Base-by-base conservation (phyloP, 2,329 filamentous ascomycete species). In the Phialophora macrospora region DNA sequence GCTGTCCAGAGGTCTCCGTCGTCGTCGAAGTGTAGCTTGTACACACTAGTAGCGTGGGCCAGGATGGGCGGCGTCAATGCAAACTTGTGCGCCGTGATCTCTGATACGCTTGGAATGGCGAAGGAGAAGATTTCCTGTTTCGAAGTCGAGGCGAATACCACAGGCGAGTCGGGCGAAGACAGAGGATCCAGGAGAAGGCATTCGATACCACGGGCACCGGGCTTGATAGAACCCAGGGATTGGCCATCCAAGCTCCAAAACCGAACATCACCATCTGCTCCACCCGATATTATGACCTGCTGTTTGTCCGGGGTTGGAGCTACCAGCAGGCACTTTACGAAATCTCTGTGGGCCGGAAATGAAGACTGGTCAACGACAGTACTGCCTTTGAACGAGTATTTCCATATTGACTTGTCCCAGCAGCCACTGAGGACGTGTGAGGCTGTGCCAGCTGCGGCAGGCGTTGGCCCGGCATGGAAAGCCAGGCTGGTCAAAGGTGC, bases 381-480 rank as follows among this genome's bases (percentile, higher is more conserved):
- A 77, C 98, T 94, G 4, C 92, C 93, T 64, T 85, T 84, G 83
- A 80, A 81, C 0, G 81, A 78, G 90, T 92, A 97, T 34, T 90
- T 90, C 88, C 93, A 97, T 64, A 98, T 85, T 22, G 87, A 85
- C 80, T 96, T 97, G 79, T 99, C 94, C 95, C 95, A 99, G 65
- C 89, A 95, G 38, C 93, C 94, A 26, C 92, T 92, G 77, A 92
- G 97, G 11, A 97, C 75, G 1, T 84, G 90, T 26, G 64, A 66
- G 32, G 62, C 55, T 12, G 61, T 54, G 30, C 62, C 64, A 28
- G 44, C 22, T n/a, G 78, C 66, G 81, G 82, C 28, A 80, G 38
- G 38, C 17, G 38, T 44, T 8, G 14, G 38, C 5, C 14, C 80
- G 3, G 81, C 76, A 14, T 87, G 88, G 41, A 92, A 81, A 17